A percentile compares a stretch with the other conserved stretches of the same genome.
Evolutionary conservation across 805 yeast genomes (phyloP).

Genomic region (Candida coquimbonensis): DNA sequence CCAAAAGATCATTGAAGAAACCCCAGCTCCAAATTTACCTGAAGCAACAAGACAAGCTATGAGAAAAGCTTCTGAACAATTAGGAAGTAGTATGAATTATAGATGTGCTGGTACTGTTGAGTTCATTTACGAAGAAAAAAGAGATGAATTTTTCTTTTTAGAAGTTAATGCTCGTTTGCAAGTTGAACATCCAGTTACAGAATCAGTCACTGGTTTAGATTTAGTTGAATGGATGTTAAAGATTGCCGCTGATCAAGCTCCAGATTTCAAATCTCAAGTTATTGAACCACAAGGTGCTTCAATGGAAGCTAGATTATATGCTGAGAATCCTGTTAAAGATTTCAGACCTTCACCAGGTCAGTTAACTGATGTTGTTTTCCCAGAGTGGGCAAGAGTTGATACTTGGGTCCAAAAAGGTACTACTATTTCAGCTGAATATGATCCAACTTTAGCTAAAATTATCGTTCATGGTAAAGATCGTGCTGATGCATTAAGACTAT

Average conservation of each 20-base stretch:
- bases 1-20: slow-evolving; percentile 93
- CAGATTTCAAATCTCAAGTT: slow-evolving; percentile 53
- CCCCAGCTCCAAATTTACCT: slow-evolving; percentile 94
- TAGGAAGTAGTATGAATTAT: slow-evolving; percentile 79
- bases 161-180: slow-evolving; percentile 96
- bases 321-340: slow-evolving; percentile 94
- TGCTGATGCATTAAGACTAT: slow-evolving; percentile 69
- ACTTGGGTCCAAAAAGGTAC: slow-evolving; percentile 93
- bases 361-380: slow-evolving; percentile 77
- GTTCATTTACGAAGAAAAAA: slow-evolving; percentile 77
- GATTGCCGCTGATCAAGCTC: slow-evolving; percentile 86
- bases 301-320: slow-evolving; percentile 94
- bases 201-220: slow-evolving; percentile 89
- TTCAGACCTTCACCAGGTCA: slow-evolving; percentile 97
- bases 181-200: slow-evolving; percentile 97
- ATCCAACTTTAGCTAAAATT: slow-evolving; percentile 93
- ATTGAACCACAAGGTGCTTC: slow-evolving; percentile 75
- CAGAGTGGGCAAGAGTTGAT: slow-evolving; percentile 88
- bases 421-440: slow-evolving; percentile 83
- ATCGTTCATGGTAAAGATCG: slow-evolving; percentile 91
- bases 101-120: slow-evolving; percentile 98
- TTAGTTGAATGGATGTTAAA: slow-evolving; percentile 95
- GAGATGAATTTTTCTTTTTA: slow-evolving; percentile 88
- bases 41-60: slow-evolving; percentile 65
- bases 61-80: slow-evolving; percentile 78